Base-by-base conservation (phyloP, 2,329 filamentous ascomycete species). In the Conoideocrella luteorostrata region DNA sequence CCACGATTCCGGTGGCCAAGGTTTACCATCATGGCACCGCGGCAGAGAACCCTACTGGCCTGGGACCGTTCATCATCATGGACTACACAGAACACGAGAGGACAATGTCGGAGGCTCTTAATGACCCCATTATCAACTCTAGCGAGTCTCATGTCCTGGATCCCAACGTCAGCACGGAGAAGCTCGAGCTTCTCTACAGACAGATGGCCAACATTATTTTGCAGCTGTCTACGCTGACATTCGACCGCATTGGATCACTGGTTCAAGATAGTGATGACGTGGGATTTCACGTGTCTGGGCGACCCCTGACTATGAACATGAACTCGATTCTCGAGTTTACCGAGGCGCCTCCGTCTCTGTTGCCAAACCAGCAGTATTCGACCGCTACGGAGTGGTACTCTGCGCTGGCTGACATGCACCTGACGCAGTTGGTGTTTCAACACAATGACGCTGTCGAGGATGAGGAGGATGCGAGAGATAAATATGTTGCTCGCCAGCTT, bases 171-270 rank as follows among this genome's bases (percentile, higher is more conserved):
- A 44, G 47, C 29, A 52, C 65, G 26, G 45, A 55, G 4, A 61
- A 54, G 24, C 58, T 70, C 0, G 46, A 59, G 41, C 43, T 49
- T 7, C 44, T 68, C 1, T 72, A 71, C 48, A 41, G 54, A 2
- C 58, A 72, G 47, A 58, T 72, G 45, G 68, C 68, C 11, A 58
- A 63, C 22, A 65, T 70, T 29, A 22, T 71, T 13, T 55, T 72
- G 4, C 60, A 71, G 44, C 59, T 73, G 2, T 63, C 56, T 13
- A 52, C 5, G 4, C 50, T 59, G 1, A 58, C 50, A 1, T 64
- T 71, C 21, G 37, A 56, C 22, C 51, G 52, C 20, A 70, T 72
- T 23, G 68, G 68, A 1, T 65, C 60, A 7, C 50, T 70, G 2
- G 40, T 49, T 23, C 46, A 64, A 36, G 41, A 53, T 2, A 48